A percentile compares a stretch with the other conserved stretches of the same genome.
These are phyloP conservation scores for Dactylella cylindrospora DNA, from an alignment of 2,329 filamentous ascomycete species.

Conservation along the genomic window DNA sequence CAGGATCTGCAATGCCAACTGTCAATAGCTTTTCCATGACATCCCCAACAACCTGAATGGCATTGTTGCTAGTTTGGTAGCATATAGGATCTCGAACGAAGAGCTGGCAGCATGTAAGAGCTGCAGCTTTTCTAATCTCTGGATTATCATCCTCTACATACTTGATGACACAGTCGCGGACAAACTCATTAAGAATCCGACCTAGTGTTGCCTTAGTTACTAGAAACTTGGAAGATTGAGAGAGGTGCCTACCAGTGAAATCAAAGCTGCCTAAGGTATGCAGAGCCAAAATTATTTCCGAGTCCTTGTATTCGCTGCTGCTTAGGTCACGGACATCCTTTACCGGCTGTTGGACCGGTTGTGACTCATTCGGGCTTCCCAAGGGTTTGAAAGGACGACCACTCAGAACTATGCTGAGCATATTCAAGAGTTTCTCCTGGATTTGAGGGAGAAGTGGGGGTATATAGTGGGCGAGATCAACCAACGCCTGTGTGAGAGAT, in stretches of 20 bases:
- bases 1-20: slow-evolving; percentile 84
- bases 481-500: slow-evolving; percentile 88
- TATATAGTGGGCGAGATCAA: slow-evolving; percentile 99
- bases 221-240: not conserved
- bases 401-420: slow-evolving; percentile 90
- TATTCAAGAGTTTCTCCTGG: slow-evolving; percentile 88
- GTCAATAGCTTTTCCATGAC: slow-evolving; percentile 96
- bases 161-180: slow-evolving; percentile 94
- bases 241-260: slow-evolving; percentile 61
- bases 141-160: slow-evolving; percentile 96
- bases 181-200: slow-evolving; percentile 95
- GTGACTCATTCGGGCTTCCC: slow-evolving; percentile 77
- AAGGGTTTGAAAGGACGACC: slow-evolving; percentile 89
- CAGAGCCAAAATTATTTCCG: slow-evolving; percentile 87
- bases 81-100: slow-evolving; percentile 97
- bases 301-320: slow-evolving; percentile 66
- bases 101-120: slow-evolving; percentile 94
- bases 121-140: slow-evolving; percentile 89
- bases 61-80: slow-evolving; percentile 95
- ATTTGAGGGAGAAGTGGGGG: slow-evolving; percentile 90
- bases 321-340: slow-evolving; percentile 24
- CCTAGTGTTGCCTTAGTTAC: slow-evolving; percentile 54
- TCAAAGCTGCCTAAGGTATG: slow-evolving; percentile 98
- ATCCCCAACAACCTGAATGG: slow-evolving; percentile 93
- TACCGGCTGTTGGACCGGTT: slow-evolving; percentile 64